Base-by-base conservation (phyloP, 2,329 filamentous ascomycete genomes). In the Achaetomium macrosporum region DNA sequence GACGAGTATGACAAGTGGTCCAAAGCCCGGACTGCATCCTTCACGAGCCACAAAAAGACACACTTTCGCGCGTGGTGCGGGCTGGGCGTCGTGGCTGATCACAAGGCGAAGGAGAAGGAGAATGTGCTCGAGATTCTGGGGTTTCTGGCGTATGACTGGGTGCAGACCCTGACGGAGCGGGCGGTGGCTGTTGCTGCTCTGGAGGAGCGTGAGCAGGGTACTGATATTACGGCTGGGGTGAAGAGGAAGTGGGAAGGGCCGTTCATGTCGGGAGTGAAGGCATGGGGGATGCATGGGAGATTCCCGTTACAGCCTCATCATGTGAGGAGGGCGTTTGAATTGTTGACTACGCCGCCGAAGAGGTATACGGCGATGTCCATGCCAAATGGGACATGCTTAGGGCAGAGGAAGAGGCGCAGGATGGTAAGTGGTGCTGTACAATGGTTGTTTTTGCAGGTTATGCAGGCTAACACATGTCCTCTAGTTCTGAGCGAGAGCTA, bases 1-100 rank as follows among this genome's bases (percentile, higher is more conserved):
- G 54, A 55, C 3, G 60, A 63, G 51, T 63, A 61, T 30, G 45
- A 43, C 2, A 53, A 54, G 1, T 64, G 60, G 60, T 61, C 59
- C 7, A 59, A 61, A 30, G 61, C 56, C 31, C 50, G 61, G 3
- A 51, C 60, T 5, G 61, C 61, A 1, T 63, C 59, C 9, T 56
- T 63, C 44, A 59, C 57, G n/a, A n/a, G n/a, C 0, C 61, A 54
- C 31, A 48, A 44, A 11, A 59, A 55, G 42, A 42, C 48, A 10
- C 25, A 7, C 25, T 63, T 63, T 41, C 51, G 61, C 1, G 58
- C 57, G 1, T 62, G 61, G 61, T 49, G 49, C 3, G 57, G 59
- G 0, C 31, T 63, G 6, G 61, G 59, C 0, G 51, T 57, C 8
- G 50, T 63, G 13, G 57, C 54, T 1, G 59, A 61, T n/a, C 47